Percentiles rank a stretch among this genome's conserved stretches.
phyloP scores from a whole-genome alignment of 352 stramenopile genomes.

The Phytophthora boehmeriae region DNA sequence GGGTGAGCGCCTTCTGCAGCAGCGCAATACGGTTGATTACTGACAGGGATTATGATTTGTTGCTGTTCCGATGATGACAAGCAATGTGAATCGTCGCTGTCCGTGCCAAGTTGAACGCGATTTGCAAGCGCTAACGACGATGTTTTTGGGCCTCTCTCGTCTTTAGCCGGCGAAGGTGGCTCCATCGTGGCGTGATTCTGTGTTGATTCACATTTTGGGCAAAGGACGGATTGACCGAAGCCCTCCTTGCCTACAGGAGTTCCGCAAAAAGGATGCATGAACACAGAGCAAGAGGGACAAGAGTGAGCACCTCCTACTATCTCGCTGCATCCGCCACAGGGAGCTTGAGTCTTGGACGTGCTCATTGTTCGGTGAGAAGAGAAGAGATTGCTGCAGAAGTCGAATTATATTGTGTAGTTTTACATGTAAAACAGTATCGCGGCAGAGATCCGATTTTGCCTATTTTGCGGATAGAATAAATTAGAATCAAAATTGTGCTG shows the following conservation, averaged over 20 bases:
- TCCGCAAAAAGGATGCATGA: constrained; percentile 21
- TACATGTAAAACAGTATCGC: no score
- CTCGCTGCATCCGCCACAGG: constrained; percentile 10
- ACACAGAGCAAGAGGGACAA: constrained; percentile 1
- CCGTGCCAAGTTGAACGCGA: constrained; percentile 1
- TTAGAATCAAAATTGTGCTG: neutral
- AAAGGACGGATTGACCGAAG: constrained; percentile 3
- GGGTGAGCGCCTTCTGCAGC: neutral
- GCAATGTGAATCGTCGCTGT: neutral
- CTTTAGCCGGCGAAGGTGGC: neutral
- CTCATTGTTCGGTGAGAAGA: neutral
- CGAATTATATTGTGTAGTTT: neutral
- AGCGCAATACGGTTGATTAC: no score
- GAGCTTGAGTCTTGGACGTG: neutral
- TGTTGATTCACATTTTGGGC: constrained; percentile 4
- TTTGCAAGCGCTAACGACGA: constrained; percentile 7
- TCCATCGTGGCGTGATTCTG: neutral
- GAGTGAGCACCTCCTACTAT: neutral
- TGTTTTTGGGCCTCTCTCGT: no score
- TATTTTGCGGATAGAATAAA: no score
- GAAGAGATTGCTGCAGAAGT: neutral
- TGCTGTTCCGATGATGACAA: no score
- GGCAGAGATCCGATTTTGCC: no score
- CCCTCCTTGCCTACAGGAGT: constrained; percentile 2
- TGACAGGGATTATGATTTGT: no score